These are phyloP conservation scores for Leptographium procerum DNA, from an alignment of 2,329 filamentous ascomycete genomes.

Conservation along the genomic window DNA sequence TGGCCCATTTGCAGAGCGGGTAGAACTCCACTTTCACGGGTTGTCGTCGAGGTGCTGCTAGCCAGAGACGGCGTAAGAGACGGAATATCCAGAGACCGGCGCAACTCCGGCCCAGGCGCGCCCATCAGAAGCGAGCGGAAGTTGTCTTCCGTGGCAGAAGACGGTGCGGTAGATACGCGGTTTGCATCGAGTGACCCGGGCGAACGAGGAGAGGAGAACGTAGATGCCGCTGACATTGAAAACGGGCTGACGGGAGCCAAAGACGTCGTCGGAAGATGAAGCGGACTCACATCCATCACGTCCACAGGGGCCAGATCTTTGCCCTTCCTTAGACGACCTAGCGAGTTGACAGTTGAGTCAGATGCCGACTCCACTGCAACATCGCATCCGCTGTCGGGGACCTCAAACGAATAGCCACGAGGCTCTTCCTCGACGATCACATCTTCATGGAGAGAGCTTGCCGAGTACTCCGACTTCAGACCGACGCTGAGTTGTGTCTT, in stretches of 20 bases:
- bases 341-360: conserved; percentile 33
- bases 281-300: conserved; percentile 37
- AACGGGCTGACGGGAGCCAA: conserved; percentile 50
- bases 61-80: conserved; percentile 64
- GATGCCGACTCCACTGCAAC: conserved; percentile 20
- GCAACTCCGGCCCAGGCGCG: conserved; percentile 60
- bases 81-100: conserved; percentile 59
- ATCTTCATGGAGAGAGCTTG: conserved; percentile 39
- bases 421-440: conserved; percentile 36
- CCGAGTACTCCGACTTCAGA: conserved; percentile 37
- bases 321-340: conserved; percentile 26
- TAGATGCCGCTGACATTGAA: conserved; percentile 49
- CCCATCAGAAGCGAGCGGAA: conserved; percentile 62
- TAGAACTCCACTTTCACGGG: conserved; percentile 49
- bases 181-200: conserved; percentile 60
- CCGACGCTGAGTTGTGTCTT: conserved; percentile 23
- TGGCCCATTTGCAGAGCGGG: conserved; percentile 26
- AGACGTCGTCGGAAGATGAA: conserved; percentile 27
- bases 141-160: conserved; percentile 56
- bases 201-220: conserved; percentile 56
- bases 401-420: conserved; percentile 16
- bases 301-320: conserved; percentile 41
- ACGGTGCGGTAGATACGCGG: conserved; percentile 63
- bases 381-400: conserved; percentile 10
- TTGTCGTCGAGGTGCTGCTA: conserved; percentile 69